Conservation (phyloP, 2,329 filamentous ascomycete genomes). For the Colletotrichum karsti region DNA sequence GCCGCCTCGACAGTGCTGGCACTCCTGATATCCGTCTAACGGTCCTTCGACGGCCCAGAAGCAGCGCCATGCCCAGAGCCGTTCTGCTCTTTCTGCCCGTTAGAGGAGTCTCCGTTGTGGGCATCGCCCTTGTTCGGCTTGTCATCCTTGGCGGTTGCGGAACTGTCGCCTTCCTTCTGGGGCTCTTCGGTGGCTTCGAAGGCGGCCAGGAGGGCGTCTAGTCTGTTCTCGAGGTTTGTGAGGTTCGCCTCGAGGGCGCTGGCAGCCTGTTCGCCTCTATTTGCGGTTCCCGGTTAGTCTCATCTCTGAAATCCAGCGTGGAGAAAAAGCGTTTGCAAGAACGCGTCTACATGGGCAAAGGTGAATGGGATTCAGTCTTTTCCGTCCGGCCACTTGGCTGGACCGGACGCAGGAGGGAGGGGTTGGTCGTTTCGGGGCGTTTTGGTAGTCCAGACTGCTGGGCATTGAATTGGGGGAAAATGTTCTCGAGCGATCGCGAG, state of each 20-base stretch:
- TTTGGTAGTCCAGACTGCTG: neutral
- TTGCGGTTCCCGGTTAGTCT: slow-evolving; percentile 24
- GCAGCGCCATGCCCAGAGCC: neutral
- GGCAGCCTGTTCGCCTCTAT: slow-evolving; percentile 64
- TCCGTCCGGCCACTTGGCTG: slow-evolving; percentile 21
- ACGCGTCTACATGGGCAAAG: neutral
- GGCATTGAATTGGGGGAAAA: neutral
- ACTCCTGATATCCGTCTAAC: neutral
- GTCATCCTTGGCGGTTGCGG: neutral
- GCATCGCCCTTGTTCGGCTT: neutral
- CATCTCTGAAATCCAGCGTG: neutral
- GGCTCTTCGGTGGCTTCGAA: slow-evolving; percentile 43
- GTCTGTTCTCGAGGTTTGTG: slow-evolving; percentile 59
- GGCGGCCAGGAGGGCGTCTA: slow-evolving; percentile 62
- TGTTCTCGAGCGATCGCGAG: neutral
- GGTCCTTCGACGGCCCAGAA: neutral
- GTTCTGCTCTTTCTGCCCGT: neutral
- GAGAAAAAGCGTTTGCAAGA: slow-evolving; percentile 17
- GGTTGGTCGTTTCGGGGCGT: neutral
- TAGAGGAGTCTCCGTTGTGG: neutral
- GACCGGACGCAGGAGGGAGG: neutral
- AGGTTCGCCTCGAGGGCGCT: slow-evolving; percentile 61
- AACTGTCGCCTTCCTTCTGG: neutral
- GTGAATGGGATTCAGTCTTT: slow-evolving; percentile 23
- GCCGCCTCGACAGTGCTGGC: neutral